A percentile compares a stretch with the other conserved stretches of the same genome.
These are phyloP conservation scores for Microcyclosporella mali DNA, from an alignment of 2,329 filamentous ascomycete species.

Conservation along the genomic window DNA sequence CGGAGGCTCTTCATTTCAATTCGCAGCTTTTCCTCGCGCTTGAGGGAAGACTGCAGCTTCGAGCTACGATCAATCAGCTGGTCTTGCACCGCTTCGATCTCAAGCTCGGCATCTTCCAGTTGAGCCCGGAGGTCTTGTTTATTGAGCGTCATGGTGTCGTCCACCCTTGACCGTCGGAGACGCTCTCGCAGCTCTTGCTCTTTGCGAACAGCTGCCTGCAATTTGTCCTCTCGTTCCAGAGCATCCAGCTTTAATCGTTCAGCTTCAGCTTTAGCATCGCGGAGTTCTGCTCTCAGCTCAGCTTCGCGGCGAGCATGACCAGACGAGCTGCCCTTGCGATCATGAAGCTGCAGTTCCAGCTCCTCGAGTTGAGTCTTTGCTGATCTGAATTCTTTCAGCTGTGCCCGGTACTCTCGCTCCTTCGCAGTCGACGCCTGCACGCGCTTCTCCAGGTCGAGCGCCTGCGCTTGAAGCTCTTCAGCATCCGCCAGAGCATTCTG, in stretches of 20 bases:
- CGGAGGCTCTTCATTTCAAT: slow-evolving; percentile 26
- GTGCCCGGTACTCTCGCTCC: slow-evolving; percentile 35
- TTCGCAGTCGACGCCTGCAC: slow-evolving; percentile 22
- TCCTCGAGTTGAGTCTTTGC: slow-evolving; percentile 30
- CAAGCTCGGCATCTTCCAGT: slow-evolving; percentile 35
- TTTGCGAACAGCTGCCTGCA: slow-evolving; percentile 33
- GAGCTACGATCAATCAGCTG: slow-evolving; percentile 30
- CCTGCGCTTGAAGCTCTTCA: slow-evolving; percentile 51
- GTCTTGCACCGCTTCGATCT: slow-evolving; percentile 35
- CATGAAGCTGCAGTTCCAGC: slow-evolving; percentile 43
- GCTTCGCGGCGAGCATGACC: slow-evolving; percentile 34
- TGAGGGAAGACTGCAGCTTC: slow-evolving; percentile 26
- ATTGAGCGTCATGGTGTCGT: slow-evolving; percentile 31
- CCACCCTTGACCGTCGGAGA: slow-evolving; percentile 24
- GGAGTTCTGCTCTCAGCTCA: slow-evolving; percentile 34
- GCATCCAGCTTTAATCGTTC: slow-evolving; percentile 34
- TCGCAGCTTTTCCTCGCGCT: slow-evolving; percentile 33
- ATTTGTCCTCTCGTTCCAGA: slow-evolving; percentile 37
- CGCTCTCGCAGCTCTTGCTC: slow-evolving; percentile 37
- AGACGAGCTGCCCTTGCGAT: slow-evolving; percentile 32
- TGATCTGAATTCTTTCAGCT: slow-evolving; percentile 29
- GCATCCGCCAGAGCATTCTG: slow-evolving; percentile 46
- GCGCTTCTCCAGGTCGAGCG: slow-evolving; percentile 37
- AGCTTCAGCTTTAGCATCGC: slow-evolving; percentile 30
- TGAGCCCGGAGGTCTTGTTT: slow-evolving; percentile 34